Evolutionary conservation across 768 basidiomycete species (phyloP), one percentile per base, ranked within the genome.

Genomic region (Pisolithus albus): DNA sequence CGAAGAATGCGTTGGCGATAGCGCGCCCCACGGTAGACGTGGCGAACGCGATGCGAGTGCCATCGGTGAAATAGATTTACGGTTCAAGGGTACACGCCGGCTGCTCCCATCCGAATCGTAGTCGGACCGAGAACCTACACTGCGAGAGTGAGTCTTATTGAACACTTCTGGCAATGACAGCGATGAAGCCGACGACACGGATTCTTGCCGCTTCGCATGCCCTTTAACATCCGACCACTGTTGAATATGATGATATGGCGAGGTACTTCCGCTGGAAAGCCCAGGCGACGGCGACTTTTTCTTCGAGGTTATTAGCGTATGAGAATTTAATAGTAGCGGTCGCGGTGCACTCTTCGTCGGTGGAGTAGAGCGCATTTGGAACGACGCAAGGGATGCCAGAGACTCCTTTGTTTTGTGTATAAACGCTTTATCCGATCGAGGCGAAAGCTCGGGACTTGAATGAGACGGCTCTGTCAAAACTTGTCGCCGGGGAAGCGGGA

Each of bases 51-150:
- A 79, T 13, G 66, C 69, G 30, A 80, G 73, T 16, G 86, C 84
- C 82, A 87, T 83, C 4, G 87, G 85, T 4, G 87, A 88, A 5
- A 86, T 64, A 11, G 82, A 80, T 55, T 76, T 77, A 30, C 86
- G 79, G 61, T 86, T 84, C 46, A 89, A 60, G 23, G 79, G 77
- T 13, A 90, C 75, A 45, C 74, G 67, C 46, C 85, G 76, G 61
- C 87, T 85, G 10, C 49, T 61, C 16, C 70, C 66, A 52, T 87
- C 85, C 4, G 82, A 82, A 41, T 84, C 83, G 58, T 74, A 70
- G 44, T 81, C 82, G 11, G 75, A 78, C 34, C 72, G 64, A 16
- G 63, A 69, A 46, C 59, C 64, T 8, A 60, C 53, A 11, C 68
- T 21, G 37, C 46, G 39, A 15, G 70, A 64, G 52, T 64, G 69